phyloP scores from a whole-genome alignment of 192 early-diverging fungal genomes.

The Coemansia guatemalensis region DNA sequence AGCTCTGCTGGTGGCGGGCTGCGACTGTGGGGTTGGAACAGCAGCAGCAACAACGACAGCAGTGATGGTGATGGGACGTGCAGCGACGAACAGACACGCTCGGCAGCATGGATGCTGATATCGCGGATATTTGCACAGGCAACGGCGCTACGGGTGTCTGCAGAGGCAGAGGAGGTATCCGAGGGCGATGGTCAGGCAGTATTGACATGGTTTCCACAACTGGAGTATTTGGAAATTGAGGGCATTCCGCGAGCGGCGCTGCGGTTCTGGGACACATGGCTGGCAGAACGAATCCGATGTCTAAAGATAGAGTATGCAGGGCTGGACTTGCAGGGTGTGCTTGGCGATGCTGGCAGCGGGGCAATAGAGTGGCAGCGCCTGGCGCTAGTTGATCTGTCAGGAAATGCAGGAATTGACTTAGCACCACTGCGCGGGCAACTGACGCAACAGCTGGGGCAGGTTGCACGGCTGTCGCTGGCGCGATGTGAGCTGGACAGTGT shows the following conservation, averaged over 20 bases:
- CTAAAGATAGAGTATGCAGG: constrained; percentile 38
- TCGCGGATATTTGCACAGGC: constrained; percentile 44
- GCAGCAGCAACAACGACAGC: background rate
- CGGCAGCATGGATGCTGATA: constrained; percentile 44
- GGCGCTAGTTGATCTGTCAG: constrained; percentile 40
- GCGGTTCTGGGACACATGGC: constrained; percentile 42
- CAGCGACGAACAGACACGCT: constrained; percentile 17
- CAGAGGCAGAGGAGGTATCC: constrained; percentile 45
- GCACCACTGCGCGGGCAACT: constrained; percentile 19
- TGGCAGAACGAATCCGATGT: constrained; percentile 14
- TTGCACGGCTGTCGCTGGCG: constrained; percentile 42
- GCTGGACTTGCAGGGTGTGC: constrained; percentile 17
- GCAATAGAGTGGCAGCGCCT: constrained; percentile 29
- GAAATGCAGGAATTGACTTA: constrained; percentile 32
- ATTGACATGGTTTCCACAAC: constrained; percentile 52
- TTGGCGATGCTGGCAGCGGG: constrained; percentile 7
- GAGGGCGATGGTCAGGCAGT: constrained; percentile 43
- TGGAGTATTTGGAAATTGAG: constrained; percentile 45
- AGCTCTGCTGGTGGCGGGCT: background rate
- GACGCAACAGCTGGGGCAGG: constrained; percentile 14
- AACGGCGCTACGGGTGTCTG: constrained; percentile 42
- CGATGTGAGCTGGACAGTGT: constrained; percentile 39
- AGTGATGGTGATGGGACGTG: constrained; percentile 1
- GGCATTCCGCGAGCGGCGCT: constrained; percentile 40
- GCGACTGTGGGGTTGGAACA: constrained; percentile 18